Base-by-base conservation (phyloP, 139 green algal species). In the Diplosphaera chodatii region DNA sequence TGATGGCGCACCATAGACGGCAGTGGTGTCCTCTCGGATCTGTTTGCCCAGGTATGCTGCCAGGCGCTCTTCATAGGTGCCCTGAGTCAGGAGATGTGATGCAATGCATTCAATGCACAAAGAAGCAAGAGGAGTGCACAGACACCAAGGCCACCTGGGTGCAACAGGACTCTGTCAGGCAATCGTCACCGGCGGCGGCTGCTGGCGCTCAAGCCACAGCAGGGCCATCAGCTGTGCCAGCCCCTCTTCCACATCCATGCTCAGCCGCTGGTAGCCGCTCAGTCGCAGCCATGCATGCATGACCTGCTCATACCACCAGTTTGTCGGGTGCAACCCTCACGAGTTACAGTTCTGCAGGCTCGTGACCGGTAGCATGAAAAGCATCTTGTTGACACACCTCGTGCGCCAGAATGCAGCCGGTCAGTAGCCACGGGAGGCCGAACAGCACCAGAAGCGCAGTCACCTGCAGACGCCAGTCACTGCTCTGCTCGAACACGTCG, bases 211-310 rank as follows among this genome's bases (percentile, higher is more conserved):
- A 37, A 98, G 80, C 93, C 92, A 98, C 63, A 98, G 72, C 37
- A 88, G 79, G 0, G 89, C 91, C 91, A 98, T 90, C 25, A 98
- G 84, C 82, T 98, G 93, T 74, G 87, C 95, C 66, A 97, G 73
- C 0, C 93, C 93, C 83, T 98, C 93, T 82, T 98, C 93, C 62
- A 88, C 82, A 56, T 90, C 68, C 40, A 75, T 74, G 6, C 76
- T 32, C 67, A 97, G 82, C 32, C 72, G 55, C 8, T 76, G 82
- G 66, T 87, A 80, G 8, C 84, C 76, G 65, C 78, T 79, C 67
- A 96, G 85, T 5, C 90, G 83, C 71, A 98, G 74, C 72, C 84
- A 97, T 0, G 91, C 93, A 73, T 97, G 93, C 90, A 93, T 96
- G 40, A 91, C 15, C 62, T 33, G 29, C 62, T 34, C 48, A 23